These are phyloP conservation scores for Hericium erinaceus DNA, from an alignment of 768 basidiomycete genomes.

Conservation along the genomic window DNA sequence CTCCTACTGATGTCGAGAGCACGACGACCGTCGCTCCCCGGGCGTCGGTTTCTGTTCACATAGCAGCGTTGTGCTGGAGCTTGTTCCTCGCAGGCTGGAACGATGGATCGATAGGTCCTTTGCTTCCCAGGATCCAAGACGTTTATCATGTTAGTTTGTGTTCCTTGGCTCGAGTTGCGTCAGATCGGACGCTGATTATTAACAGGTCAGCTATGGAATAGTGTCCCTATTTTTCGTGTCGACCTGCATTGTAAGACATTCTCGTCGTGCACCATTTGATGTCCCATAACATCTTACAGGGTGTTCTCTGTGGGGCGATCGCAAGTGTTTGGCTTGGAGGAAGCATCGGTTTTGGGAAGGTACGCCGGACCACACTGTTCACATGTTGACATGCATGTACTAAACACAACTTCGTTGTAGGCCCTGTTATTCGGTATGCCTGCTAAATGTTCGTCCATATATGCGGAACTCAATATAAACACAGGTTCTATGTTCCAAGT, in stretches of 20 bases:
- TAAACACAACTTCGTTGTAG: background rate
- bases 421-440: background rate
- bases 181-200: slow-evolving; percentile 44
- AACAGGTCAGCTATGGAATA: slow-evolving; percentile 9
- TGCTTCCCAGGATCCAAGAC: slow-evolving; percentile 62
- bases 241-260: background rate
- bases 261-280: background rate
- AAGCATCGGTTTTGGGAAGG: slow-evolving; percentile 2
- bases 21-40: background rate
- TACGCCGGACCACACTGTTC: background rate
- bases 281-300: background rate
- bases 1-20: background rate
- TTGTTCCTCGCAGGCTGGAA: slow-evolving; percentile 1
- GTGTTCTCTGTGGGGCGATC: background rate
- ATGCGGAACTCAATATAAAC: background rate
- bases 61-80: background rate
- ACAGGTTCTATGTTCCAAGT: slow-evolving; percentile 13
- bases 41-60: background rate
- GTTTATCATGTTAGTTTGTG: slow-evolving; percentile 30
- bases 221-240: slow-evolving; percentile 13
- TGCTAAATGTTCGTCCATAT: background rate
- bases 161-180: background rate
- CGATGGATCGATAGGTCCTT: slow-evolving; percentile 53
- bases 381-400: background rate
- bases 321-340: background rate